Percentiles rank a stretch among this genome's conserved stretches.
Evolutionary conservation across 2,329 filamentous ascomycete species (phyloP).

Genomic region (Clarireedia paspali): DNA sequence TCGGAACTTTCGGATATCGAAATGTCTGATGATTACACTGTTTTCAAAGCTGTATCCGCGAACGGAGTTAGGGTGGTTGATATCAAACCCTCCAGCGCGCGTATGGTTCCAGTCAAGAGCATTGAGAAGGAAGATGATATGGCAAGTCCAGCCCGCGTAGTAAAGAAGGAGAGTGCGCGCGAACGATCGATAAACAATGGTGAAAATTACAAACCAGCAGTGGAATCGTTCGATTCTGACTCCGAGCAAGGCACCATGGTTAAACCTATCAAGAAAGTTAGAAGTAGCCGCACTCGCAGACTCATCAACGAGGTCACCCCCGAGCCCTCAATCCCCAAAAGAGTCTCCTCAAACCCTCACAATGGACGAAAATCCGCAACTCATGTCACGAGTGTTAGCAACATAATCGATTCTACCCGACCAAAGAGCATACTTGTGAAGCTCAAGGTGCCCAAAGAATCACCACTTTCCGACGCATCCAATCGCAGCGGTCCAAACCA

Average conservation of each 20-base stretch:
- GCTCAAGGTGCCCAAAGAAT: conserved; percentile 4
- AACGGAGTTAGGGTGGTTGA: not conserved
- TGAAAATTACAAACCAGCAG: conserved; percentile 14
- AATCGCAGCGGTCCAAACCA: conserved; percentile 13
- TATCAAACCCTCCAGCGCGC: not conserved
- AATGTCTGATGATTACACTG: not conserved
- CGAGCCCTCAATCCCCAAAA: conserved; percentile 8
- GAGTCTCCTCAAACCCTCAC: not conserved
- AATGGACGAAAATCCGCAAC: not conserved
- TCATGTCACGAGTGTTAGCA: conserved; percentile 13
- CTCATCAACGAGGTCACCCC: conserved; percentile 9
- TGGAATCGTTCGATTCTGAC: conserved; percentile 14
- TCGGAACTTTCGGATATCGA: conserved; percentile 5
- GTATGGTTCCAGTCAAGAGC: not conserved
- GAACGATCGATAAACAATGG: conserved; percentile 16
- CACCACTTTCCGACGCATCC: conserved; percentile 17
- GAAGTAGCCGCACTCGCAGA: conserved; percentile 8
- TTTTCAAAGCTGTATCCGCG: not conserved
- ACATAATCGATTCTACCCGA: conserved; percentile 11
- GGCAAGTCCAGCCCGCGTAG: not conserved
- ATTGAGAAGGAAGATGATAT: not conserved
- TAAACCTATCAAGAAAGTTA: not conserved
- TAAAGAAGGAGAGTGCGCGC: conserved; percentile 17
- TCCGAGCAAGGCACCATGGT: conserved; percentile 3
- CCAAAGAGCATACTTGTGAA: conserved; percentile 9